phyloP scores from a whole-genome alignment of 2,329 filamentous ascomycete genomes.

The Eutypella sp. region DNA sequence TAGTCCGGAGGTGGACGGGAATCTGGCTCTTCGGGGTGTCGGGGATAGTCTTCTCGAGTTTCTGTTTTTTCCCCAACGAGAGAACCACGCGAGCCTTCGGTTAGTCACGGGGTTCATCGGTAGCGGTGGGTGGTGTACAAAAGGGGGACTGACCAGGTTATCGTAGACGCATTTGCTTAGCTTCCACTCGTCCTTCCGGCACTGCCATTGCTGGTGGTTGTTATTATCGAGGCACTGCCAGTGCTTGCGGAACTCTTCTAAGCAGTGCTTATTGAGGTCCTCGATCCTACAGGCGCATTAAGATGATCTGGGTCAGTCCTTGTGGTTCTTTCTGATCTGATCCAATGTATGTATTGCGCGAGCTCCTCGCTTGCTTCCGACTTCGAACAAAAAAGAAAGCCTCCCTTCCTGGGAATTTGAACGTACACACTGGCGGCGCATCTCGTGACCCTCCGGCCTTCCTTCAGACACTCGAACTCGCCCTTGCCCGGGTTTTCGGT shows the following conservation, averaged over 20 bases:
- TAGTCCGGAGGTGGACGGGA: conserved; percentile 68
- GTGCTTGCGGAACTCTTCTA: conserved; percentile 85
- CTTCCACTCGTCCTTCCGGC: conserved; percentile 79
- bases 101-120: not conserved
- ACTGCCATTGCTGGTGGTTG: conserved; percentile 98
- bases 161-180: conserved; percentile 95
- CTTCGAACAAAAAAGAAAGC: not conserved
- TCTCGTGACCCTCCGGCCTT: conserved; percentile 92
- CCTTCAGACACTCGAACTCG: conserved; percentile 92
- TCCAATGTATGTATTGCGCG: not conserved
- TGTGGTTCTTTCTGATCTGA: not conserved
- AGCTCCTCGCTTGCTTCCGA: not conserved
- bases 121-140: not conserved
- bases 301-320: not conserved
- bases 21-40: conserved; percentile 64
- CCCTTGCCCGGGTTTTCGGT: conserved; percentile 83
- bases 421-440: conserved; percentile 95
- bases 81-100: not conserved
- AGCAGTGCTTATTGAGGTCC: conserved; percentile 92
- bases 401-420: not conserved
- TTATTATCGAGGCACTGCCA: conserved; percentile 96
- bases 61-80: no score
- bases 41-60: conserved; percentile 76
- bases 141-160: conserved; percentile 69
- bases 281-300: conserved; percentile 59